Evolutionary conservation across 2,329 filamentous ascomycete species (phyloP), one percentile per base, ranked within the genome.

Genomic region (Fonsecaea nubica): DNA sequence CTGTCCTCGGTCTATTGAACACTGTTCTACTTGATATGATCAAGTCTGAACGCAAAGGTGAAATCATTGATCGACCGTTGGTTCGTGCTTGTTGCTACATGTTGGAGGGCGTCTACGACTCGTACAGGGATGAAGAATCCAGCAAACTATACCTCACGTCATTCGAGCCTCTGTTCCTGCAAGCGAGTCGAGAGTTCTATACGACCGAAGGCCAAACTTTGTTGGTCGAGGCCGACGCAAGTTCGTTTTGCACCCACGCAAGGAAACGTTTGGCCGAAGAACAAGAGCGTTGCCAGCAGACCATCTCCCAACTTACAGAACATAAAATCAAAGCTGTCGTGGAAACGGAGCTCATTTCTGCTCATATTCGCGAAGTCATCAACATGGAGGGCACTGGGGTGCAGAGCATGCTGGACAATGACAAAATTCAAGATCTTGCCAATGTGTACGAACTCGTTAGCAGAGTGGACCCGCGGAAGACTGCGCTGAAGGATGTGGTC

Each of bases 21-120:
- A 87, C 88, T 5, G 92, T 97, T 13, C 86, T 98, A 35, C 84
- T 98, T 2, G 93, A 97, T 69, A 92, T 97, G 79, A 91, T 99
- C 71, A 88, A 91, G 68, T 93, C 97, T 89, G 95, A 98, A 77
- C 86, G 95, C 33, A 89, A 93, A 65, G 95, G 94, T 33, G 93
- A 97, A 73, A 86, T 92, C 13, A 93, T 98, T 67, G 92, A 98
- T 77, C 89, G 91, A 72, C 86, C 87, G 40, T 83, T 97, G 4
- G 87, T 98, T 72, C 90, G 92, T 71, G 90, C 91, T 59, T 94
- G 92, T 76, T 86, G 92, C 2, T 89, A 91, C 72, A 97, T 99
- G 93, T 84, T 99, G 5, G 94, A 96, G 75, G 88, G 88, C 7
- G 83, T 99, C 0, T 96, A 97, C 76, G 91, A 96, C 76, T 89